Evolutionary conservation across 2,329 filamentous ascomycete species (phyloP).

Genomic region (Clarireedia monteithiana): DNA sequence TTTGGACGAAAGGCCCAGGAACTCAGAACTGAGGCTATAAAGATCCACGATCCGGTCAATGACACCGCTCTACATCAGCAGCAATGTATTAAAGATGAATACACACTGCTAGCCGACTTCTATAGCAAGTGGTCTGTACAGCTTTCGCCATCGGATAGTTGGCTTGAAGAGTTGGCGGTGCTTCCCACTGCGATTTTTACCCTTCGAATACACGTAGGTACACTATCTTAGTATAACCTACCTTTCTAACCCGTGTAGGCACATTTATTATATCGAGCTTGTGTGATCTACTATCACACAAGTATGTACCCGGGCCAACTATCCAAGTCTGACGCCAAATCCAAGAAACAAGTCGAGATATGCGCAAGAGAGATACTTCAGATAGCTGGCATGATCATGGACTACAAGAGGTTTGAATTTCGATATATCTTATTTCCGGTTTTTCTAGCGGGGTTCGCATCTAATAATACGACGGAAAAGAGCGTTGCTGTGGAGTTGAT

Average conservation of each 20-base stretch:
- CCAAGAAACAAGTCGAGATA: conserved; percentile 35
- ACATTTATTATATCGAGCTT: conserved; percentile 40
- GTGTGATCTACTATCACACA: conserved; percentile 44
- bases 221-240: background rate
- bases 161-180: background rate
- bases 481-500: conserved; percentile 41
- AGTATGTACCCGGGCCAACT: conserved; percentile 44
- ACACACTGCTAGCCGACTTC: background rate
- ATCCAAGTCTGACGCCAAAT: conserved; percentile 31
- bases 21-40: conserved; percentile 14
- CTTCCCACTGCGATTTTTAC: background rate
- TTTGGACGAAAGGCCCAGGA: conserved; percentile 17
- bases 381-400: conserved; percentile 34
- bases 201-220: background rate
- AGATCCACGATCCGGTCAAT: background rate
- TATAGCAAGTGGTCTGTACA: background rate
- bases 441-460: conserved; percentile 44
- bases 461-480: conserved; percentile 35
- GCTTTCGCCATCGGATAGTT: background rate
- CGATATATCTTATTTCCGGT: conserved; percentile 44
- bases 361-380: conserved; percentile 38
- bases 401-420: conserved; percentile 32
- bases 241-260: conserved; percentile 25
- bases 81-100: background rate
- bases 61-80: background rate